These are phyloP conservation scores for Aquilaria agallochum DNA, from an alignment of 441 rosid species.

Conservation along the genomic window DNA sequence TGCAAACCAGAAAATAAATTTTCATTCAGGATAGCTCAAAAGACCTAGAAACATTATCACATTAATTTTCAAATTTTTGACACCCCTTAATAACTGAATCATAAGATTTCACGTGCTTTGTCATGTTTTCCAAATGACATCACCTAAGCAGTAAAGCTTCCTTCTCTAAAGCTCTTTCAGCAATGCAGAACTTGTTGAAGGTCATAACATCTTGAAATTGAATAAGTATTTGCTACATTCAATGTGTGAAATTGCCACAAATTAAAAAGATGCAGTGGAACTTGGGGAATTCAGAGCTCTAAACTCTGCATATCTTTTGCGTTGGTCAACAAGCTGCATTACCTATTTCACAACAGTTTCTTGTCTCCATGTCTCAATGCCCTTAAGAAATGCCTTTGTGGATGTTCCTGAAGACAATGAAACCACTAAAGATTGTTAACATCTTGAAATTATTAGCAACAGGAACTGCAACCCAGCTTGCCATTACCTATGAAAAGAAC, in stretches of 20 bases:
- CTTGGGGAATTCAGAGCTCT: neutral
- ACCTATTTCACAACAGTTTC: slow-evolving; percentile 59
- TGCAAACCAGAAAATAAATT: slow-evolving; percentile 24
- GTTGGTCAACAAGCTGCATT: neutral
- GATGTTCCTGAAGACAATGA: slow-evolving; percentile 45
- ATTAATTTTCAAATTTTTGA: too few relatives aligned
- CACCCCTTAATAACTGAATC: too few relatives aligned
- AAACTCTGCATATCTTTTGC: neutral
- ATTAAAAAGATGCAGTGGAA: too few relatives aligned
- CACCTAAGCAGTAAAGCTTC: too few relatives aligned
- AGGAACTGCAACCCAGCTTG: neutral
- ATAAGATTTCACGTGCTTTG: too few relatives aligned
- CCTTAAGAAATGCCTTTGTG: slow-evolving; percentile 61
- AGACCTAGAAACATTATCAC: too few relatives aligned
- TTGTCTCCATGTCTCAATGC: slow-evolving; percentile 63
- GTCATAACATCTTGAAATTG: too few relatives aligned
- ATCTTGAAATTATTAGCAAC: neutral
- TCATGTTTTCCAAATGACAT: too few relatives aligned
- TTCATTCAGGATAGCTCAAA: neutral
- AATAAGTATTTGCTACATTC: too few relatives aligned
- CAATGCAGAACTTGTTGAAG: too few relatives aligned
- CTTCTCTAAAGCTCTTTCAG: too few relatives aligned
- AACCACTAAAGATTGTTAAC: neutral
- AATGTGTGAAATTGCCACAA: too few relatives aligned
- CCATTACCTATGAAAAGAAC: slow-evolving; percentile 56